These are phyloP conservation scores for Hemerocallis citrina DNA, from an alignment of 106 monocot species.

Conservation along the genomic window DNA sequence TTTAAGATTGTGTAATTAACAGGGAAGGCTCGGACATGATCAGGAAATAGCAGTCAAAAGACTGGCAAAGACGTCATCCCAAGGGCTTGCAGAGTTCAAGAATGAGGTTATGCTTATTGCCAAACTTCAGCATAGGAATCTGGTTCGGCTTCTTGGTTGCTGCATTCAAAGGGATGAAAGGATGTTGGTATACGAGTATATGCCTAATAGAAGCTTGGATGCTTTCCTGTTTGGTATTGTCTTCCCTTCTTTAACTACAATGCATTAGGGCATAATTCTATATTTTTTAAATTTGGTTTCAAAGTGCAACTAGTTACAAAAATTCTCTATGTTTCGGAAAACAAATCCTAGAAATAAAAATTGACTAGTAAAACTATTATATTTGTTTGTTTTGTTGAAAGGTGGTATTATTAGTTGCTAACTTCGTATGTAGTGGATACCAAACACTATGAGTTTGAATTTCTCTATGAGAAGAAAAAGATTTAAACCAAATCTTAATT, in stretches of 20 bases:
- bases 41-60: constrained; percentile 36
- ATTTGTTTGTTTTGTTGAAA: too few relatives aligned
- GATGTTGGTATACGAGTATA: constrained; percentile 10
- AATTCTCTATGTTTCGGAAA: too few relatives aligned
- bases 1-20: too few relatives aligned
- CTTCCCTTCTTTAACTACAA: not conserved
- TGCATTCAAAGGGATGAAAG: constrained; percentile 14
- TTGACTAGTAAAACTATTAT: too few relatives aligned
- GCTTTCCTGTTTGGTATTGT: constrained; percentile 1
- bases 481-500: too few relatives aligned
- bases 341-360: too few relatives aligned
- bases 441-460: too few relatives aligned
- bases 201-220: constrained; percentile 5
- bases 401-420: too few relatives aligned
- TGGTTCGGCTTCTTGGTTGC: constrained; percentile 34
- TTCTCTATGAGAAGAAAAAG: too few relatives aligned
- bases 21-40: constrained; percentile 18
- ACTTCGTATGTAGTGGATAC: too few relatives aligned
- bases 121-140: constrained; percentile 36
- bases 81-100: constrained; percentile 26
- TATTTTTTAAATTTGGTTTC: too few relatives aligned
- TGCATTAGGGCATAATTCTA: not conserved
- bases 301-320: too few relatives aligned
- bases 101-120: constrained; percentile 37
- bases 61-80: constrained; percentile 22